Evolutionary conservation across 78 protist genomes (phyloP).

Genomic region (Bigelowiella natans): DNA sequence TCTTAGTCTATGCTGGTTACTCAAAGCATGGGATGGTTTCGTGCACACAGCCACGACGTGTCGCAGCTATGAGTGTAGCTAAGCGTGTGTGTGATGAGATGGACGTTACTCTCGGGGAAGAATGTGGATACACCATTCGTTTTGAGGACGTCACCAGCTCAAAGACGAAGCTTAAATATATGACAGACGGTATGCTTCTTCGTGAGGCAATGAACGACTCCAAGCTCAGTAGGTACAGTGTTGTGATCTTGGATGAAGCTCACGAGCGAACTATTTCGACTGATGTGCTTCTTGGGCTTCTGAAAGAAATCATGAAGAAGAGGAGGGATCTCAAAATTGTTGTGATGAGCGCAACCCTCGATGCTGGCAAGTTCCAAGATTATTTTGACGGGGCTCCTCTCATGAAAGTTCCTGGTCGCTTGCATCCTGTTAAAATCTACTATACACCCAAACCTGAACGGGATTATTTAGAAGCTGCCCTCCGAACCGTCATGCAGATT

Average conservation of each 20-base stretch:
- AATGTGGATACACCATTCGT: constrained; percentile 95
- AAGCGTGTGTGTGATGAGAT: constrained; percentile 73
- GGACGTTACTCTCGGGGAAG: constrained; percentile 90
- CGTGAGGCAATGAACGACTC: constrained; percentile 96
- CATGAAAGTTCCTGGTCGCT: constrained; percentile 71
- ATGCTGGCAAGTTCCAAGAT: constrained; percentile 86
- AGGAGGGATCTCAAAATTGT: constrained; percentile 74
- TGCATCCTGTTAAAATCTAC: constrained; percentile 85
- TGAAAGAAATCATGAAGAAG: constrained; percentile 59
- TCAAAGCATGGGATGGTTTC: constrained; percentile 45
- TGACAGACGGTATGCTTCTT: constrained; percentile 96
- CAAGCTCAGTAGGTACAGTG: constrained; percentile 33
- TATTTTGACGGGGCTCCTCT: constrained; percentile 82
- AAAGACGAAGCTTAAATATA: constrained; percentile 67
- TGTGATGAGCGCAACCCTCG: constrained; percentile 97
- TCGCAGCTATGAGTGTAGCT: constrained; percentile 66
- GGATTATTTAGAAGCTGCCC: constrained; percentile 91
- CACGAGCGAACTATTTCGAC: constrained; percentile 99
- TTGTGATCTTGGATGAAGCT: constrained; percentile 97
- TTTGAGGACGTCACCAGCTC: constrained; percentile 88
- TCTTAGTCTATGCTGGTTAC: constrained; percentile 44
- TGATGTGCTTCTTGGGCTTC: constrained; percentile 65
- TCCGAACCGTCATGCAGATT: constrained; percentile 71
- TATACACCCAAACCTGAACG: constrained; percentile 79
- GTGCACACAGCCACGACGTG: constrained; percentile 88